Evolutionary conservation across 2,329 filamentous ascomycete species (phyloP), one percentile per base, ranked within the genome.

Genomic region (Trichoderma sp.): DNA sequence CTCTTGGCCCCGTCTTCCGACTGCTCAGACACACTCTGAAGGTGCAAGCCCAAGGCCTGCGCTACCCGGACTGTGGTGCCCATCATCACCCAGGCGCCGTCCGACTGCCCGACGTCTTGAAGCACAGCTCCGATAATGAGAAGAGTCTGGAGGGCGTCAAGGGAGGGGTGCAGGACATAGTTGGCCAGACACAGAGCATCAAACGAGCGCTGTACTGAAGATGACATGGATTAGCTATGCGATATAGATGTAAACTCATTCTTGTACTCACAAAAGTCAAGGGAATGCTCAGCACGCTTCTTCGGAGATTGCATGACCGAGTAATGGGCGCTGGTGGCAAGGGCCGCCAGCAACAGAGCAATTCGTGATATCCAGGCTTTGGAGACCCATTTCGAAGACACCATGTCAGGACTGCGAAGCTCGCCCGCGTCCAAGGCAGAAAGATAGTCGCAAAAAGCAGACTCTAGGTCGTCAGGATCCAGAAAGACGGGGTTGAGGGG

Each of bases 41-140:
- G 60, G 10, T 64, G 63, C 6, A 64, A 28, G 5, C 63, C 63
- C 45, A 64, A n/a, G 15, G 63, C 63, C 39, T 64, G 63, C n/a
- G 63, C 63, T 24, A 59, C 26, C 15, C 63, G 43, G 12, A 64
- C 26, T 6, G 63, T 64, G 7, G 63, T 64, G 15, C 63, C 63
- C 43, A 64, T 7, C 43, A 64, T 48, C 17, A 64, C 63, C 63
- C 63, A 64, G 5, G 63, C 44, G 5, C 63, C 63, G 6, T 64
- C 63, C 15, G 63, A 64, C 39, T 64, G 63, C 39, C 63, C 63
- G n/a, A 51, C 55, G 34, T 64, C 63, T 17, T 64, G 63, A 15
- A 64, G 63, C 45, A 59, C 47, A 21, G 44, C 52, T 17, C 63
- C 63, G 28, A 64, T 64, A 2, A 64, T 59, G 55, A 64, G 63